Conservation (phyloP, 202 grass and related monocot genomes). For the Setaria italica region DNA sequence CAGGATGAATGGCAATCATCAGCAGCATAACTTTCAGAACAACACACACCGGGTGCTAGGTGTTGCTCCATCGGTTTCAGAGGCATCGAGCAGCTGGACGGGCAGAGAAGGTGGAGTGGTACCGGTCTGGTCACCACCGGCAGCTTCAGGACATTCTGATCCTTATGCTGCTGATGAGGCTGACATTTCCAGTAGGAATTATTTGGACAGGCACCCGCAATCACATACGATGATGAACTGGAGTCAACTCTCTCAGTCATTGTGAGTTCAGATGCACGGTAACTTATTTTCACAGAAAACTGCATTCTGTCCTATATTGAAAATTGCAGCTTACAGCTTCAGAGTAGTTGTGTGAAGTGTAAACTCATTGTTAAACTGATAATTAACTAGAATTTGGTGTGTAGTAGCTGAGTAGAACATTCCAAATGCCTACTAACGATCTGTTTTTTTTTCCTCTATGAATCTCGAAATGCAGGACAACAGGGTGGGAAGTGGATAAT, state of each 20-base stretch:
- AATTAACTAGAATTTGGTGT: slow-evolving; percentile 18
- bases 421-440: slow-evolving; percentile 39
- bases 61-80: slow-evolving; percentile 51
- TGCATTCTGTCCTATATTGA: not conserved
- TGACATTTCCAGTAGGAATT: slow-evolving; percentile 71
- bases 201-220: slow-evolving; percentile 75
- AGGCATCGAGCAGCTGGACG: slow-evolving; percentile 80
- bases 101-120: slow-evolving; percentile 86
- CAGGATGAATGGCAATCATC: slow-evolving; percentile 51
- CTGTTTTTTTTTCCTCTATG: not conserved
- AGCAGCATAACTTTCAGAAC: slow-evolving; percentile 60
- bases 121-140: slow-evolving; percentile 85
- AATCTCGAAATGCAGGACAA: slow-evolving; percentile 66
- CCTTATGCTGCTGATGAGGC: slow-evolving; percentile 60
- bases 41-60: slow-evolving; percentile 40
- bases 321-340: slow-evolving; percentile 1
- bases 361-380: not conserved
- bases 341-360: not conserved
- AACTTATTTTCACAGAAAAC: slow-evolving; percentile 25
- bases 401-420: slow-evolving; percentile 10
- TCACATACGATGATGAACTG: slow-evolving; percentile 85
- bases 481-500: slow-evolving; percentile 72
- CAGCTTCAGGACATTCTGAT: slow-evolving; percentile 57
- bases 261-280: slow-evolving; percentile 65
- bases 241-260: slow-evolving; percentile 84